Evolutionary conservation across 306 rosid genomes (phyloP).

Genomic region (Sophora flavescens): DNA sequence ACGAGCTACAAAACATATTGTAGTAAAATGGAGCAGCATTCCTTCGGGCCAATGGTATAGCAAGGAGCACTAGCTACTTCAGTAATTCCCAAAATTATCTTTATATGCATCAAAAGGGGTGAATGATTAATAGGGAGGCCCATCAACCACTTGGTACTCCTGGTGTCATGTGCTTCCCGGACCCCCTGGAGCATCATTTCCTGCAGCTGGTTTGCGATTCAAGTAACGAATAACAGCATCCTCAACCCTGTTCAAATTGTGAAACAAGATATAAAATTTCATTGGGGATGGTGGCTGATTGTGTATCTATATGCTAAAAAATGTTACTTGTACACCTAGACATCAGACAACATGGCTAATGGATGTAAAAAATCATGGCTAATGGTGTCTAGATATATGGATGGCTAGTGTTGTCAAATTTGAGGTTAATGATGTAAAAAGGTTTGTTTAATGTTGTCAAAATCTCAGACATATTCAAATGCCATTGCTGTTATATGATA

Average conservation of each 20-base stretch:
- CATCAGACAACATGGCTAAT: too few relatives aligned
- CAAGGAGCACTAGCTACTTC: constrained; percentile 42
- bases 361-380: too few relatives aligned
- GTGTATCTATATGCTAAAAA: background rate
- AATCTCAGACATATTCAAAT: too few relatives aligned
- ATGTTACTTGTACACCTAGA: too few relatives aligned
- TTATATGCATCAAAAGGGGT: constrained; percentile 37
- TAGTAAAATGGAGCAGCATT: constrained; percentile 40
- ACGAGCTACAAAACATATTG: constrained; percentile 32
- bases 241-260: constrained; percentile 85
- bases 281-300: background rate
- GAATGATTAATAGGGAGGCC: constrained; percentile 13
- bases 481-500: background rate
- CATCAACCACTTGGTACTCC: constrained; percentile 39
- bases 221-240: constrained; percentile 96
- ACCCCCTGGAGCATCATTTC: constrained; percentile 89
- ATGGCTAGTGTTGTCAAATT: too few relatives aligned
- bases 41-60: constrained; percentile 48
- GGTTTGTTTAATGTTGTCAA: too few relatives aligned
- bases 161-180: constrained; percentile 81
- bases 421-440: too few relatives aligned
- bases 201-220: constrained; percentile 87
- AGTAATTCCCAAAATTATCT: constrained; percentile 10
- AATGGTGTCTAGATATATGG: too few relatives aligned
- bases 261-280: constrained; percentile 34